These are phyloP conservation scores for Lycium barbarum DNA, from an alignment of 257 asterid genomes.

Conservation along the genomic window DNA sequence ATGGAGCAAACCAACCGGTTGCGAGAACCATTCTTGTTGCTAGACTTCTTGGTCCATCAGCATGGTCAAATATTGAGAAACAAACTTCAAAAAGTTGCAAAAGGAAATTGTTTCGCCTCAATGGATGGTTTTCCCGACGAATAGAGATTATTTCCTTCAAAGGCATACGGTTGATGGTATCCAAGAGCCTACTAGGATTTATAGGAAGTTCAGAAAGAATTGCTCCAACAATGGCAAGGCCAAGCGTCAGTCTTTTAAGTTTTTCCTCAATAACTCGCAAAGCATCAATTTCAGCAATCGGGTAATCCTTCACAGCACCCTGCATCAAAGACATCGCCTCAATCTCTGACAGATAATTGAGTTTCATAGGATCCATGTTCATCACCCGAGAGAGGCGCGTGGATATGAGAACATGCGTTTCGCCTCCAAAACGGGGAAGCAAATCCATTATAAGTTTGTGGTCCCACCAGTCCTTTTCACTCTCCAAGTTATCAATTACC, in stretches of 20 bases:
- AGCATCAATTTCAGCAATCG: conserved; percentile 81
- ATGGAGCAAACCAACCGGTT: conserved; percentile 92
- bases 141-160: conserved; percentile 56
- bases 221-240: conserved; percentile 89
- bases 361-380: conserved; percentile 84
- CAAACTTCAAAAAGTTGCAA: conserved; percentile 93
- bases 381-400: conserved; percentile 73
- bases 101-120: conserved; percentile 72
- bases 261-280: conserved; percentile 83
- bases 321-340: conserved; percentile 95
- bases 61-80: conserved; percentile 95
- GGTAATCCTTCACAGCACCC: conserved; percentile 70
- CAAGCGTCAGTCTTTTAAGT: conserved; percentile 86
- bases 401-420: conserved; percentile 83
- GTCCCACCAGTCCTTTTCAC: conserved; percentile 99
- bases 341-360: conserved; percentile 81
- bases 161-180: conserved; percentile 85
- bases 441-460: conserved; percentile 88
- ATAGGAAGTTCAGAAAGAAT: conserved; percentile 93
- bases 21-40: conserved; percentile 95
- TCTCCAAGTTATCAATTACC: conserved; percentile 83
- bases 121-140: conserved; percentile 71
- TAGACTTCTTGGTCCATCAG: conserved; percentile 82
- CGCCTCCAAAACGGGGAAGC: conserved; percentile 92
- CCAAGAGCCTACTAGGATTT: conserved; percentile 82